phyloP scores from a whole-genome alignment of 305 asterid species.

The Fraxinus sp. region DNA sequence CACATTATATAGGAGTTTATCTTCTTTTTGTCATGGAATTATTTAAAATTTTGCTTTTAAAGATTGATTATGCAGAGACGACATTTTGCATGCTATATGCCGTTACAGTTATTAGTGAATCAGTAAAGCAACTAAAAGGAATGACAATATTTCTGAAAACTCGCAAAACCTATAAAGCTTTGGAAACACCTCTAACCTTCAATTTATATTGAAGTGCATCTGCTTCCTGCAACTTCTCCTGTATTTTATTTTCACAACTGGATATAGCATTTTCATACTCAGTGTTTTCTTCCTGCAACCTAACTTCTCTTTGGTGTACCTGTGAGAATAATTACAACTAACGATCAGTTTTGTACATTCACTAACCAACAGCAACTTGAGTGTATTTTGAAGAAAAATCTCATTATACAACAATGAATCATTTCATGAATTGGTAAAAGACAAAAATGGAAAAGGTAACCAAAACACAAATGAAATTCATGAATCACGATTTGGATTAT shows the following conservation, averaged over 20 bases:
- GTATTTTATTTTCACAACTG: conserved; percentile 61
- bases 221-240: conserved; percentile 72
- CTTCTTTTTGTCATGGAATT: neutral
- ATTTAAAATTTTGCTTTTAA: neutral
- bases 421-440: neutral
- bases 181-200: conserved; percentile 54
- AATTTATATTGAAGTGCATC: conserved; percentile 61
- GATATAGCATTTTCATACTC: conserved; percentile 74
- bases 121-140: conserved; percentile 1
- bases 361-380: conserved; percentile 3
- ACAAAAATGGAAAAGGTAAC: neutral
- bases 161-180: neutral
- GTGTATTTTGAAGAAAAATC: neutral
- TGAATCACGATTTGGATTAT: neutral
- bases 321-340: conserved; percentile 27
- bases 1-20: neutral
- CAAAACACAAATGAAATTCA: neutral
- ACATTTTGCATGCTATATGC: neutral
- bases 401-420: neutral
- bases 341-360: conserved; percentile 12
- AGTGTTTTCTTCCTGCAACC: conserved; percentile 75
- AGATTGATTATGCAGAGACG: neutral
- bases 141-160: neutral
- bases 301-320: conserved; percentile 73
- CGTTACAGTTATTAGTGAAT: neutral